Evolutionary conservation across 179 eudicot genomes (phyloP), one percentile per base, ranked within the genome.

Genomic region (Corrigiola litoralis): DNA sequence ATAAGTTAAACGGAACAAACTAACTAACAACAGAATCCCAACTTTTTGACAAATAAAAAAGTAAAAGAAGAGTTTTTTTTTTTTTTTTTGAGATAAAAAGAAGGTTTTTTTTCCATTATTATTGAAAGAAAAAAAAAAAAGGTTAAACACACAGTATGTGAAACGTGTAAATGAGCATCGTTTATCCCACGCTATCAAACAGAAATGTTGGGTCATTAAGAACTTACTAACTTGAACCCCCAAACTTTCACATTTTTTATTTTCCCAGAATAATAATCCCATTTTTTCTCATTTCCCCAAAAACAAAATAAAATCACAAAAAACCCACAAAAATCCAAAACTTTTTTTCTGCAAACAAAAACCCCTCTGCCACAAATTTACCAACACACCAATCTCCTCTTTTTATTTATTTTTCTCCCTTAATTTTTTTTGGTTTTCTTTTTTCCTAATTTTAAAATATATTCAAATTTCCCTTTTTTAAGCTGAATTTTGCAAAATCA

Each of bases 131-230:
- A 2, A 4, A 55, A 28, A 21, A 16, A 32, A 32, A 24, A 0
- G 6, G 23, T 23, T 25, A 33, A 9, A 6, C 6, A 1, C 0
- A 5, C 1, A 7, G 9, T 12, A 18, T 29, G 46, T 71, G 64
- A 56, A 64, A 64, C 64, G 64, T 71, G 69, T 45, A 71, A 64
- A 63, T 64, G 69, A 49, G 32, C 58, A n/a, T 63, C 58, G 51
- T 55, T 44, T 6, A 29, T 62, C 31, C 49, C 54, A 70, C 61
- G 62, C 73, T 42, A 50, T 17, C n/a, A 21, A 31, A 46, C 9
- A 14, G 2, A 18, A 16, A n/a, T n/a, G n/a, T n/a, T n/a, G n/a
- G n/a, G n/a, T n/a, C n/a, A n/a, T n/a, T n/a, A n/a, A 13, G 44
- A 31, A 42, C 4, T 12, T 11, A 11, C 18, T 42, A 33, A 18